phyloP scores from a whole-genome alignment of 768 basidiomycete species.

The Clitopilus passeckerianus region DNA sequence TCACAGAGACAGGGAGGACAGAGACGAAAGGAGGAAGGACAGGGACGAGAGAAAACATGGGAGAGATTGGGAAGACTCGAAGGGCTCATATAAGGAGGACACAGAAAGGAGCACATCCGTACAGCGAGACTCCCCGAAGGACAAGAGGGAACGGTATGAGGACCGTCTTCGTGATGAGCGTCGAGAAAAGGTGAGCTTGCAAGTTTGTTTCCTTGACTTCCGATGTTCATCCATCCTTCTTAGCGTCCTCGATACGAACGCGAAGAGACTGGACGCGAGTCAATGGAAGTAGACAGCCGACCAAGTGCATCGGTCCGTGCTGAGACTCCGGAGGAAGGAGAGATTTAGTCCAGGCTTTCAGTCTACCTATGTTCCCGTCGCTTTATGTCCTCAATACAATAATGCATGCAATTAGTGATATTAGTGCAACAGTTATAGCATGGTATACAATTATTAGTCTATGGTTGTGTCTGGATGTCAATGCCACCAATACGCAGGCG shows the following conservation, averaged over 20 bases:
- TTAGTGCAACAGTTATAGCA: slow-evolving; percentile 2
- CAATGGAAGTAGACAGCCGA: slow-evolving; percentile 41
- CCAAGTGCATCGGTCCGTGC: slow-evolving; percentile 39
- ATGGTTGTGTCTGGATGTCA: slow-evolving; percentile 25
- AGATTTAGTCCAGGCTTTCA: no score
- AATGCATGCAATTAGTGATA: background rate
- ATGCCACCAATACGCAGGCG: slow-evolving; percentile 89
- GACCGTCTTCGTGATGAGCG: slow-evolving; percentile 43
- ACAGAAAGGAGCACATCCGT: slow-evolving; percentile 30
- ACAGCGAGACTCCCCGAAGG: slow-evolving; percentile 43
- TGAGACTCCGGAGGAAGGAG: slow-evolving; percentile 86
- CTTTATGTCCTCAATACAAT: background rate
- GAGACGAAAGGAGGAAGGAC: slow-evolving; percentile 51
- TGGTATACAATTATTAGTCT: slow-evolving; percentile 13
- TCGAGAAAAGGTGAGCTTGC: slow-evolving; percentile 55
- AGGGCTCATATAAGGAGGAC: slow-evolving; percentile 20
- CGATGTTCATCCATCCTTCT: slow-evolving; percentile 9
- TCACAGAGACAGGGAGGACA: slow-evolving; percentile 43
- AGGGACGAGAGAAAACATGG: slow-evolving; percentile 33
- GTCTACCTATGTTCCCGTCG: background rate
- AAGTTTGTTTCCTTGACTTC: background rate
- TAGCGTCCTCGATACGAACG: slow-evolving; percentile 54
- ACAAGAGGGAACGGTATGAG: slow-evolving; percentile 46
- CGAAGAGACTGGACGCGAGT: slow-evolving; percentile 23
- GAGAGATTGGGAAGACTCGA: slow-evolving; percentile 45